Evolutionary conservation across 2,329 filamentous ascomycete species (phyloP), one percentile per base, ranked within the genome.

Genomic region (Aureobasidium leucospermi): DNA sequence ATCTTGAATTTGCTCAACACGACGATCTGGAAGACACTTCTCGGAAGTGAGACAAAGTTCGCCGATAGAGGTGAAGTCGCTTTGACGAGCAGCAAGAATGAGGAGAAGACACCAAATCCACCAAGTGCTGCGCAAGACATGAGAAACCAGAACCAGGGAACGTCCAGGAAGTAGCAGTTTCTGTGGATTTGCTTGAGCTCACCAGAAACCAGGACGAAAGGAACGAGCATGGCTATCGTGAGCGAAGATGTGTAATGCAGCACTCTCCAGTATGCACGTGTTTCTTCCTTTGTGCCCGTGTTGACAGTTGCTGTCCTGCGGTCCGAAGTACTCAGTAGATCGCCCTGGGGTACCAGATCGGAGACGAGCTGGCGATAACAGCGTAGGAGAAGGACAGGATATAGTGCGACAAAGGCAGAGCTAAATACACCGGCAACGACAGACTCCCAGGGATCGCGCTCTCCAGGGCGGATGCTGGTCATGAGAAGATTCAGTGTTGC

Each of bases 121-220:
- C 76, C 77, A 6, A 79, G 66, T 1, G 77, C 77, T 2, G 77
- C 78, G 59, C 78, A 78, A 4, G 76, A 64, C 41, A 78, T 75
- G 73, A 81, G 77, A 43, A 81, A 69, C 79, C 79, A 82, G 69
- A 81, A 81, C 67, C 78, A 82, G 2, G 78, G 78, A 1, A 81
- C 77, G 60, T 82, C 79, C 10, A 82, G 73, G 67, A 81, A 78
- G 58, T 81, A 80, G 59, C 80, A 80, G 61, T 81, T 81, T 16
- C 76, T 74, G 56, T 72, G 71, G 36, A 82, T 80, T 59, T 78
- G 73, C 5, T 68, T 66, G 2, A 80, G 64, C 56, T 81, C 79
- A 34, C 79, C 79, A 1, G 76, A 78, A 16, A 82, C 62, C 29
- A 81, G 65, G 19, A 80, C 73, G 45, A 81, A 73, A 1, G 79